These are phyloP conservation scores for Isatis tinctoria DNA, from an alignment of 345 rosid species.

Conservation along the genomic window DNA sequence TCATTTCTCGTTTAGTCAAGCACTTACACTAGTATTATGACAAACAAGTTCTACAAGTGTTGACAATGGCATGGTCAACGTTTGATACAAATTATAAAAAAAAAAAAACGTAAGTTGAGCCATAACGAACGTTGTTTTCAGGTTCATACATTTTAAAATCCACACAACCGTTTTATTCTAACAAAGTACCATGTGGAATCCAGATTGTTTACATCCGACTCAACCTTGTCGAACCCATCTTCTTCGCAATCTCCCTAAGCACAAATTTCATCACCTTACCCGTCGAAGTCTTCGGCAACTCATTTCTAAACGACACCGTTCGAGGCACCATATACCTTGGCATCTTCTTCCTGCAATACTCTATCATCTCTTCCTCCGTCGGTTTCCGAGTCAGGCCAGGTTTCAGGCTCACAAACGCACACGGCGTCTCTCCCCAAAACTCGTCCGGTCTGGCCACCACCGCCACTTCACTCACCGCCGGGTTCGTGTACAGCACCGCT, in stretches of 20 bases:
- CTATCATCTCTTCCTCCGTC: constrained; percentile 34
- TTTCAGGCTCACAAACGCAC: constrained; percentile 45
- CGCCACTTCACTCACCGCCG: constrained; percentile 67
- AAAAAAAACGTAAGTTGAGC: too few relatives aligned
- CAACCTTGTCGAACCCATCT: constrained; percentile 29
- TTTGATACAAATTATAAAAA: too few relatives aligned
- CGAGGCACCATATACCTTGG: constrained; percentile 66
- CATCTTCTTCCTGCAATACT: constrained; percentile 43
- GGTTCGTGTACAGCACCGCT: constrained; percentile 58
- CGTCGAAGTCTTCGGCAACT: constrained; percentile 60
- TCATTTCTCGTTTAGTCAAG: too few relatives aligned
- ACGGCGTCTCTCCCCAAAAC: constrained; percentile 85
- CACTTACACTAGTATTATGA: too few relatives aligned
- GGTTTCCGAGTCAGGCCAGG: constrained; percentile 39
- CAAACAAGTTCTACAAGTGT: too few relatives aligned
- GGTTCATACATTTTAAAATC: background rate
- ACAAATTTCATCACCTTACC: constrained; percentile 59
- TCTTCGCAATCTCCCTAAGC: constrained; percentile 43
- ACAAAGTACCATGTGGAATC: background rate
- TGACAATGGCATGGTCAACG: too few relatives aligned
- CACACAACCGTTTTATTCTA: background rate
- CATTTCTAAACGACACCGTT: constrained; percentile 50
- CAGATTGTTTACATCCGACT: constrained; percentile 35
- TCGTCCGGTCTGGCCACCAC: constrained; percentile 82
- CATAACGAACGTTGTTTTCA: background rate